Base-by-base conservation (phyloP, 1,284 basidiomycete genomes). In the Psilocybe mexicana region DNA sequence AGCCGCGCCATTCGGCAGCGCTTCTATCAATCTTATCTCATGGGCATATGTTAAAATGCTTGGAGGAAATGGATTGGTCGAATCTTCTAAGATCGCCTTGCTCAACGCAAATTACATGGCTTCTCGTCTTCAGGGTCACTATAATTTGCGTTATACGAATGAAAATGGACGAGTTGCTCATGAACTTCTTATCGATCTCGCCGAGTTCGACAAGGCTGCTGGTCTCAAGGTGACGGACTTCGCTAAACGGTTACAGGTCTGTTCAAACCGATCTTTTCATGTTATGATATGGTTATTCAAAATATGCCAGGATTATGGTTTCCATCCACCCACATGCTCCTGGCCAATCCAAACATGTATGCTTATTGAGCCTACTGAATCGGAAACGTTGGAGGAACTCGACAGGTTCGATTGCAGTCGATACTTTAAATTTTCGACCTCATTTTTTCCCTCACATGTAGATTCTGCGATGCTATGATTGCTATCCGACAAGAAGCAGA, bases 31-130 rank as follows among this genome's bases (percentile, higher is more conserved):
- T 54, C 84, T 96, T 61, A 98, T 99, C 71, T 98, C 96, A 1
- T 99, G 96, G 96, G 93, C 94, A 14, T 96, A 95, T 74, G 92
- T 96, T 80, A 94, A 93, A 80, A 98, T 98, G 96, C 87, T 98
- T 33, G 96, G 96, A 35, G 96, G 95, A 24, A 76, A 84, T 57
- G 96, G 96, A 14, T 83, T 99, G 43, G 86, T 87, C 43, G 83
- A 93, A 63, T 88, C 94, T 2, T 93, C 95, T 7, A 92, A 92
- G 69, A 78, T 93, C 30, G 93, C 96, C 1, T 81, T 99, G 28
- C 83, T 99, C 51, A 97, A 90, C 68, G 96, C 96, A 57, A 99
- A 99, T 76, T 99, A 99, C 75, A 97, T 98, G 82, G 95, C 96
- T 10, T 82, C 89, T 66, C 85, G 94, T 48, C 84, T 99, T 28